Conservation (phyloP, 352 stramenopile genomes). For the Pythium vanterpoolii region DNA sequence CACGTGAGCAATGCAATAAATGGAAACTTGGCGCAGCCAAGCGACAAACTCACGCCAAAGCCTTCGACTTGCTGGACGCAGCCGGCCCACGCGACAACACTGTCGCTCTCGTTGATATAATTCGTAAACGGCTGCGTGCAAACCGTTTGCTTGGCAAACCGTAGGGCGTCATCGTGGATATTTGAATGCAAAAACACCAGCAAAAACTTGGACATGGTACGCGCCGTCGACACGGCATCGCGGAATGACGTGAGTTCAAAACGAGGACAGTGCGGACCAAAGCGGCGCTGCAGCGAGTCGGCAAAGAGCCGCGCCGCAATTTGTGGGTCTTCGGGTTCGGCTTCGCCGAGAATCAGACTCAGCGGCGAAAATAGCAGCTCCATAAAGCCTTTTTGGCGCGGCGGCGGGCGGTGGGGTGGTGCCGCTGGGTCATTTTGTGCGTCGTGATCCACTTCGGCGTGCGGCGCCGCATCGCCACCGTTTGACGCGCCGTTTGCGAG, state of each 20-base stretch:
- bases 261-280: conserved; percentile 49
- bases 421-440: neutral
- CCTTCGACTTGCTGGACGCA: conserved; percentile 78
- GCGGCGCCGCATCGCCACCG: neutral
- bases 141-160: conserved; percentile 70
- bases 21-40: conserved; percentile 78
- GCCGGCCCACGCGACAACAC: conserved; percentile 78
- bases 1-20: conserved; percentile 80
- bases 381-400: conserved; percentile 52
- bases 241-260: conserved; percentile 84
- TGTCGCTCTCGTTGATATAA: conserved; percentile 80
- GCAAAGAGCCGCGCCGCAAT: conserved; percentile 50
- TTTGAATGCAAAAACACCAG: conserved; percentile 83
- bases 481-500: conserved; percentile 24
- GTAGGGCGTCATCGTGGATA: conserved; percentile 74
- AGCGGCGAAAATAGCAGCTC: conserved; percentile 73
- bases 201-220: conserved; percentile 80
- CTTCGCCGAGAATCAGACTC: conserved; percentile 71
- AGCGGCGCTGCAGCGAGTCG: conserved; percentile 49
- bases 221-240: conserved; percentile 72
- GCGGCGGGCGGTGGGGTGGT: neutral
- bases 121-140: conserved; percentile 68
- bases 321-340: conserved; percentile 66
- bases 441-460: too few relatives aligned
- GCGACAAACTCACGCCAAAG: conserved; percentile 77